These are phyloP conservation scores for Clarireedia sp. DNA, from an alignment of 2,329 filamentous ascomycete genomes.

Conservation along the genomic window DNA sequence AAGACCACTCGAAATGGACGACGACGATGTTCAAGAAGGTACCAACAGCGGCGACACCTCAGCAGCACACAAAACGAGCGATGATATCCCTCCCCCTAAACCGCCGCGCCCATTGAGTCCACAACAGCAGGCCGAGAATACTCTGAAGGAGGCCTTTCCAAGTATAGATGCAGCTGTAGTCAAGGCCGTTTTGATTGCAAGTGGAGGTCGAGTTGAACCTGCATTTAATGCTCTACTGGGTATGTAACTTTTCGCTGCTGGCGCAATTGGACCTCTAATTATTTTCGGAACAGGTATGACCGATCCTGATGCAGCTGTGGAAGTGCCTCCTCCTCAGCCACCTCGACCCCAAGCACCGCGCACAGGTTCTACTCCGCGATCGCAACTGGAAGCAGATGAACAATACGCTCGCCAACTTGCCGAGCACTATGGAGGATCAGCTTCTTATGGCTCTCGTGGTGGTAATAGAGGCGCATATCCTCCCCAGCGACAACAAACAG, in stretches of 20 bases:
- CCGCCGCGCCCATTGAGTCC: slow-evolving; percentile 77
- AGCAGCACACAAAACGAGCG: slow-evolving; percentile 36
- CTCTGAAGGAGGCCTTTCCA: slow-evolving; percentile 90
- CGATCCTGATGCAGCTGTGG: slow-evolving; percentile 61
- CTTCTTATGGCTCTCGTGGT: slow-evolving; percentile 47
- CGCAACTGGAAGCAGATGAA: slow-evolving; percentile 85
- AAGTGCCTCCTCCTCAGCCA: slow-evolving; percentile 59
- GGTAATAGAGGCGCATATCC: slow-evolving; percentile 23
- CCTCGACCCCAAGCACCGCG: slow-evolving; percentile 65
- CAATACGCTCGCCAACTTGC: slow-evolving; percentile 86
- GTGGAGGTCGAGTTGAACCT: slow-evolving; percentile 78
- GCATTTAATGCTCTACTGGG: slow-evolving; percentile 92
- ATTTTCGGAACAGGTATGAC: slow-evolving; percentile 56
- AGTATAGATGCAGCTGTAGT: slow-evolving; percentile 71
- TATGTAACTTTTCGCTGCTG: slow-evolving; percentile 32
- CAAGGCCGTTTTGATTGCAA: slow-evolving; percentile 81
- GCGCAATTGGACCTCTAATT: slow-evolving; percentile 4
- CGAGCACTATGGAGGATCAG: slow-evolving; percentile 66
- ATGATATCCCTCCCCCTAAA: slow-evolving; percentile 55
- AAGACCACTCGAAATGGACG: slow-evolving; percentile 58
- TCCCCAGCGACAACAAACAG: slow-evolving; percentile 41
- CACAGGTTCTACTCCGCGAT: slow-evolving; percentile 50
- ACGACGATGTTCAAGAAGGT: slow-evolving; percentile 60
- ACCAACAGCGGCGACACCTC: slow-evolving; percentile 40
- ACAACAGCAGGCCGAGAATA: slow-evolving; percentile 76